Evolutionary conservation across 306 rosid genomes (phyloP).

Genomic region (Quercus ilex): DNA sequence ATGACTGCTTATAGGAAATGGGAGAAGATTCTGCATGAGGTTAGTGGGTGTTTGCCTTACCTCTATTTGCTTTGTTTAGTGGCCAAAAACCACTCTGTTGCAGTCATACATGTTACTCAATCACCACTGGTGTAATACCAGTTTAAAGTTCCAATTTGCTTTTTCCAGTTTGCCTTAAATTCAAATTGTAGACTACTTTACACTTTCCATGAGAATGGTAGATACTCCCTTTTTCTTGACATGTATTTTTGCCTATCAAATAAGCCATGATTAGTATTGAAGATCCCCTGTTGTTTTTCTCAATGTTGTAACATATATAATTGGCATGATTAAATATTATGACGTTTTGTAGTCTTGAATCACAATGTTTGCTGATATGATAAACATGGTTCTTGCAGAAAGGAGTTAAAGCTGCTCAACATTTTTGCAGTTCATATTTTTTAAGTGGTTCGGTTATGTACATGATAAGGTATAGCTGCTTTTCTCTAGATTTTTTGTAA

Average conservation of each 20-base stretch:
- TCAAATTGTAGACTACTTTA: not conserved
- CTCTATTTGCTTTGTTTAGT: slow-evolving; percentile 15
- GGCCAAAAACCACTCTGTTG: not conserved
- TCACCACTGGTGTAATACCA: not conserved
- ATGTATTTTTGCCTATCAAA: not conserved
- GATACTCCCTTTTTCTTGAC: not conserved
- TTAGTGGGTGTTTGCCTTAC: slow-evolving; percentile 27
- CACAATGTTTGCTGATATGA: slow-evolving; percentile 6
- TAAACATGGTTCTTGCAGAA: slow-evolving; percentile 47
- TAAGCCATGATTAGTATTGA: not conserved
- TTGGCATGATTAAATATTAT: not conserved
- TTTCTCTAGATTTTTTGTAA: not conserved
- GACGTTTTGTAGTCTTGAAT: not conserved
- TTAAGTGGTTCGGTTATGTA: slow-evolving; percentile 85
- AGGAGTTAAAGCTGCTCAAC: slow-evolving; percentile 79
- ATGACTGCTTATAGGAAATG: slow-evolving; percentile 72
- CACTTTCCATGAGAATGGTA: not conserved
- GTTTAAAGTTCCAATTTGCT: not conserved
- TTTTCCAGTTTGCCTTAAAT: not conserved
- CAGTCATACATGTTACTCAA: not conserved
- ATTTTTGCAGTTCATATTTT: slow-evolving; percentile 75
- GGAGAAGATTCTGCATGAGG: slow-evolving; percentile 76
- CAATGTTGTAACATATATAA: not conserved
- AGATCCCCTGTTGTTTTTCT: not conserved
- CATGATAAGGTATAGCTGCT: slow-evolving; percentile 69